These are phyloP conservation scores for Purshia tridentata DNA, from an alignment of 306 rosid genomes.

Conservation along the genomic window DNA sequence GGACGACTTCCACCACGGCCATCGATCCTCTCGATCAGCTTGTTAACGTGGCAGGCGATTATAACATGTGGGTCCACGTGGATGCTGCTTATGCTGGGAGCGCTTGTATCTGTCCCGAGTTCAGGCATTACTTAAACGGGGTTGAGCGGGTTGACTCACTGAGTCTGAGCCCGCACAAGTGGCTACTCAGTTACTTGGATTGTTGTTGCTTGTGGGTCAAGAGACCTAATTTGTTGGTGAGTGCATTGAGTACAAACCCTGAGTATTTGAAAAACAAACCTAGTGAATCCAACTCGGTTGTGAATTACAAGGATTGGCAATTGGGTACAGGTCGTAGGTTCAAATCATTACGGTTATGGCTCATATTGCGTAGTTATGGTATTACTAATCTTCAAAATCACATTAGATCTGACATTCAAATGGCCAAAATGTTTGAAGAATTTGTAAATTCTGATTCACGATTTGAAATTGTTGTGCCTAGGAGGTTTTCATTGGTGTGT, in stretches of 20 bases:
- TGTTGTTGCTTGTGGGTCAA: conserved; percentile 65
- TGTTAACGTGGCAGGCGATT: conserved; percentile 40
- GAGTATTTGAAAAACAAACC: conserved; percentile 44
- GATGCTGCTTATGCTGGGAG: conserved; percentile 73
- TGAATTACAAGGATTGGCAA: conserved; percentile 68
- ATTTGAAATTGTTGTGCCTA: conserved; percentile 49
- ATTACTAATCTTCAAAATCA: conserved; percentile 46
- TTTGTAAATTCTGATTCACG: conserved; percentile 44
- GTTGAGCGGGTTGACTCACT: conserved; percentile 45
- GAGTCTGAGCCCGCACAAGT: conserved; percentile 62
- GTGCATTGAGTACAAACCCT: conserved; percentile 39
- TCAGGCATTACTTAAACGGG: conserved; percentile 43
- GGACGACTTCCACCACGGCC: conserved; percentile 55
- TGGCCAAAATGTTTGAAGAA: conserved; percentile 51
- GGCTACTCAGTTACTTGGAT: conserved; percentile 50
- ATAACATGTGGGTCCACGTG: conserved; percentile 59
- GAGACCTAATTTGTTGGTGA: conserved; percentile 27
- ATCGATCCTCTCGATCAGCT: conserved; percentile 45
- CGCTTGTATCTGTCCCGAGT: conserved; percentile 63
- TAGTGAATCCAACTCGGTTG: conserved; percentile 47
- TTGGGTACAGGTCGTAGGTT: conserved; percentile 52
- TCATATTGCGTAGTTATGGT: conserved; percentile 56
- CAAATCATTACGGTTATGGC: conserved; percentile 46
- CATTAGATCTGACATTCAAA: conserved; percentile 43
- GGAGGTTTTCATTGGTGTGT: conserved; percentile 45